Conservation (phyloP, 2,329 filamentous ascomycete species). For the Aspergillus carbonarius region DNA sequence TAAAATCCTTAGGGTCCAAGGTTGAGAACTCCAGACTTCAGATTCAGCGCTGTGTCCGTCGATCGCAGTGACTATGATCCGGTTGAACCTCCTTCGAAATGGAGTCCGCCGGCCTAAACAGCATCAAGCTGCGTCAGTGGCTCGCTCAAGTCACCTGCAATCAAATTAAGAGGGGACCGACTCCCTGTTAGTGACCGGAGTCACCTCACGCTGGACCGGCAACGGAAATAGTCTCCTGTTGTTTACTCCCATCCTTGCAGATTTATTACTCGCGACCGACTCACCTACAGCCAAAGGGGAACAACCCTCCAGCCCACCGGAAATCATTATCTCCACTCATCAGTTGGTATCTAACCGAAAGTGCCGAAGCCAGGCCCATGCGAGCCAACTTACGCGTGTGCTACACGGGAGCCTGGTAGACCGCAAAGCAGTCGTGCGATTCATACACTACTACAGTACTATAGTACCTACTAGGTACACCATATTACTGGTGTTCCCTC, state of each 20-base stretch:
- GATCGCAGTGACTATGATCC: not conserved
- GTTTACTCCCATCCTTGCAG: constrained; percentile 2
- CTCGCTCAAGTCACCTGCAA: not conserved
- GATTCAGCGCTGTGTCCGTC: not conserved
- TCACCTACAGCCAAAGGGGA: not conserved
- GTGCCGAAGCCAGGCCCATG: constrained; percentile 1
- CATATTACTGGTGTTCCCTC: not conserved
- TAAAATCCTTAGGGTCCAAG: constrained; percentile 3
- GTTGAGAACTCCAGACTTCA: not conserved
- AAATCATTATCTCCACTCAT: not conserved
- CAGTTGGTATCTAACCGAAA: not conserved
- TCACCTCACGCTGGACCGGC: not conserved
- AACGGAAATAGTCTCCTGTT: constrained; percentile 1
- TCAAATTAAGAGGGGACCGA: not conserved
- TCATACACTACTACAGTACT: not conserved
- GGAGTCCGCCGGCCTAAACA: not conserved
- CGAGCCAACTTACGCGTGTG: not conserved
- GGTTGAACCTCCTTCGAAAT: not conserved
- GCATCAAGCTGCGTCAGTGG: constrained; percentile 1
- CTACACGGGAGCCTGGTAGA: not conserved
- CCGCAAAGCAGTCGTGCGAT: not conserved
- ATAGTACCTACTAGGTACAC: not conserved
- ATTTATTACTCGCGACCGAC: not conserved
- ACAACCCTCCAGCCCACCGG: not conserved
- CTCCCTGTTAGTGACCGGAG: not conserved